Evolutionary conservation across 176 grass and related monocot genomes (phyloP), one percentile per base, ranked within the genome.

Genomic region (Musa acuminata): DNA sequence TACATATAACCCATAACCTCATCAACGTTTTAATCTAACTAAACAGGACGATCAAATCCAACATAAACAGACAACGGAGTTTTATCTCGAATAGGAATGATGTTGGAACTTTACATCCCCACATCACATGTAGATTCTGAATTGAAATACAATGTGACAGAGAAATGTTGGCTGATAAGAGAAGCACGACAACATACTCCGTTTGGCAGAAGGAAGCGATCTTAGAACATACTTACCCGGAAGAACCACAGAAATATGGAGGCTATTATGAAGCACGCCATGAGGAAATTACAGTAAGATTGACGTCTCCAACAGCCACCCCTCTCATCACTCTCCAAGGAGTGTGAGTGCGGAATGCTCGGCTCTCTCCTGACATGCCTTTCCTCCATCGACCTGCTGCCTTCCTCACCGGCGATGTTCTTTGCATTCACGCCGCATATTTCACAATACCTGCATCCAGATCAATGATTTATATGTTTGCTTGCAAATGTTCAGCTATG

Each of bases 241-340:
- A 96, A 78, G 85, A 96, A 89, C 89, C 84, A 96, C 49, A 89
- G 89, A 43, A 92, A 64, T 64, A 92, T 89, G 72, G 89, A 87
- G 51, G 81, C 78, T 73, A 85, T 79, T 53, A 91, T 60, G 21
- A 96, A 73, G 75, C 86, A 85, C 43, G 84, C 81, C 80, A 96
- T 65, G 52, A 91, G 72, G 27, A 85, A 84, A 59, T 83, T 87
- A 72, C 88, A 92, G 13, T 85, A 89, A 0, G 84, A 80, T 1
- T 87, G 88, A 10, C 72, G 80, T 51, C 79, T 73, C 84, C 75
- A 92, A 50, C 80, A 92, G 75, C 71, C 62, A 70, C 51, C n/a
- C 1, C 14, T 51, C 67, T 51, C 67, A 20, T 2, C 72, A 13
- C 49, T 80, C 27, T 87, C 75, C 21, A 62, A 35, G 0, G 23